Evolutionary conservation across 352 stramenopile species (phyloP), one percentile per base, ranked within the genome.

Genomic region (Globisporangium okanoganense): DNA sequence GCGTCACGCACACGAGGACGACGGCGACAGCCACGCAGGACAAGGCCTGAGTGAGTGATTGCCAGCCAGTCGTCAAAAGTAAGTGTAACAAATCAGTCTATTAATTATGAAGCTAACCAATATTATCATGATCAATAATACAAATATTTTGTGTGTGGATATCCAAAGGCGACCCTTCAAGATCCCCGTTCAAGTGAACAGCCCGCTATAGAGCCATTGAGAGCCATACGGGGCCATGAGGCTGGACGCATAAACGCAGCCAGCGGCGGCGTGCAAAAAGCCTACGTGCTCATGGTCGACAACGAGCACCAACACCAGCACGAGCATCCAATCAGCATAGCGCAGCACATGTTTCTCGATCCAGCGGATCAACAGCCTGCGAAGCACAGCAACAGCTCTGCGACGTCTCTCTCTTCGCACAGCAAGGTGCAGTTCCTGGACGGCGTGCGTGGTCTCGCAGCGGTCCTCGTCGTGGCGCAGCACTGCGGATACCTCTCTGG

Each of bases 401-500:
- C 33, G 7, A 4, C 40, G 5, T 18, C 40, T 16, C 14, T 25
- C 3, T 8, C 40, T 25, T 47, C 40, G 5, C 14, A 18, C 10
- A 43, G 36, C 44, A 64, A 64, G 31, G 20, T 67, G n/a, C 43
- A 58, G 16, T 66, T 66, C 18, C 60, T 66, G 27, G 53, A 66
- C 27, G 60, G 60, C n/a, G 41, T 66, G 33, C 60, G 60, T 13
- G 60, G 60, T 4, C 57, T 63, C 45, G 57, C 57, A 13, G 57
- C 45, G 31, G 38, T 71, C 40, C 31, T 67, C 10, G 64, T 71
- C 20, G 56, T 61, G 59, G 18, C 51, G 40, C 64, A 71, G 44
- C 60, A 71, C 55, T 63, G 59, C 2, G 49, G 58, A 0, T 71
- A 64, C 54, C 50, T 64, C n/a, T 36, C 45, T 13, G 36, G 51